Base-by-base conservation (phyloP, 2,329 filamentous ascomycete genomes). In the Blastomyces silverae region DNA sequence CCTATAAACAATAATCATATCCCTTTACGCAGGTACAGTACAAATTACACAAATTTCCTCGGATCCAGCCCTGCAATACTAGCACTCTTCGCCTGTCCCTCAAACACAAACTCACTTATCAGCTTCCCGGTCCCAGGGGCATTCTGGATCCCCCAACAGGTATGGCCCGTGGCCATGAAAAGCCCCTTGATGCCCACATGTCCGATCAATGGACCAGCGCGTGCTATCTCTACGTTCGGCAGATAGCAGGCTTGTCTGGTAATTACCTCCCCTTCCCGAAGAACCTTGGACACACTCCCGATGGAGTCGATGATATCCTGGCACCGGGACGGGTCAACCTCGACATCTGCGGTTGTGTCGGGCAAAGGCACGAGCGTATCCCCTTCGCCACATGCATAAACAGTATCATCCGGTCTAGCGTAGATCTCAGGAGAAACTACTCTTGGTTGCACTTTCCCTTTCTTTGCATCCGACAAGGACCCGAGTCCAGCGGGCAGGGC, bases 101-200 rank as follows among this genome's bases (percentile, higher is more conserved):
- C 89, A 71, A 92, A 86, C 1, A 94, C 79, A 76, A 90, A 86
- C 76, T 93, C 89, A 48, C 89, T 88, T 80, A 94, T 88, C 50
- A 93, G 75, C 77, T 88, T 90, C 3, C 90, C 90, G 8, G 93
- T 97, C 1, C 84, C 94, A 0, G 93, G 92, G 0, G 87, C 91
- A 78, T 99, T 97, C 79, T 97, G 93, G 28, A 99, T 96, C 0
- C 94, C 94, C 94, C 94, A 99, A 79, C 93, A 97, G 1, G 92
- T 96, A 80, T 99, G 94, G 0, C 94, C 94, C 0, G 91, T 84
- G 0, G 94, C 94, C 66, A 97, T 81, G 75, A 89, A 88, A 55
- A 97, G 72, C 0, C 92, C 92, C 7, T 86, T 84, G 0, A 88
- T 85, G 1, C 84, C 83, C 8, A 92, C 92, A 63, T 83, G 80